Base-by-base conservation (phyloP, 192 early-diverging fungal genomes). In the Backusella mclennaniae region DNA sequence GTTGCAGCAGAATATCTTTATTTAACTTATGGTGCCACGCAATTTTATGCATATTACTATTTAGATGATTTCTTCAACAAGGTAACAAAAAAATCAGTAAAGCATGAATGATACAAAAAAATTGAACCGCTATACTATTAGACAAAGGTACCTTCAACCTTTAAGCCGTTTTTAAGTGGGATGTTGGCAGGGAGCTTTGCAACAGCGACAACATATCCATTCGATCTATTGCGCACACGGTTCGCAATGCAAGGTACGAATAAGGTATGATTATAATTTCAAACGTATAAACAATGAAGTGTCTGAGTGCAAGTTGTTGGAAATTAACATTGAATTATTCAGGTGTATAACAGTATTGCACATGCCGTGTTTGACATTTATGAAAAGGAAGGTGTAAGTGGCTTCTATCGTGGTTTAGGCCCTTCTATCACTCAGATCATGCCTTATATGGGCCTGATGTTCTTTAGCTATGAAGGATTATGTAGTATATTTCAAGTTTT, bases 371-470 rank as follows among this genome's bases (percentile, higher is more conserved):
- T 71, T 12, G 81, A 90, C 68, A 97, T 99, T 70, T 73, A 81
- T 33, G 41, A 68, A 3, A 85, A 90, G 31, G 96, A 99, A 66
- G 97, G 97, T 0, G 29, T 95, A 1, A 71, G 72, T 0, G 97
- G 97, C 8, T 95, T 97, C 59, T 99, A 97, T 76, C 86, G 92
- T 46, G 97, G 97, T 0, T 78, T 97, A 52, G 83, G 89, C 52
- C 92, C 97, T 6, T 89, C 95, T 7, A 83, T 94, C 31, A 79
- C 92, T 19, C 95, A 96, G 82, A 95, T 99, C 35, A 92, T 95
- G 79, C 97, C 97, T 21, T 96, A 96, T 72, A 97, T 97, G 94
- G 95, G 96, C 26, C 85, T 96, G 11, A 91, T 96, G 85, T 99
- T 99, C 87, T 90, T 89, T 52, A 89, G 87, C 44, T 93, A 95